phyloP scores from a whole-genome alignment of 148 eudicot genomes.

The Vaccinium myrtillus region DNA sequence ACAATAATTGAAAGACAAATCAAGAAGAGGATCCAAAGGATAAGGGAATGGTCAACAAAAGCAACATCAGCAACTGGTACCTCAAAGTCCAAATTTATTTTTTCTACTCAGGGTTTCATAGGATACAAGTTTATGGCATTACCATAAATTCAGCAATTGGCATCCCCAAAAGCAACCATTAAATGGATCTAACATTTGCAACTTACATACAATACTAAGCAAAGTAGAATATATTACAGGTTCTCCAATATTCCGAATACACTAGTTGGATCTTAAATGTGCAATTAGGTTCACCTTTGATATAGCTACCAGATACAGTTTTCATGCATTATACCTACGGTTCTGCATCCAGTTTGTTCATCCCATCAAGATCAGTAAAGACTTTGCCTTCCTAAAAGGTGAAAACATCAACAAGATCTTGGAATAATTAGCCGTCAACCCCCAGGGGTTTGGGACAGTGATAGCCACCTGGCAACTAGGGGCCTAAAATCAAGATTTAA shows the following conservation, averaged over 20 bases:
- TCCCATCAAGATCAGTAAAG: not conserved
- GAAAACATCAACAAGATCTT: not conserved
- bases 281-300: not conserved
- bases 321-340: not conserved
- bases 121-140: not conserved
- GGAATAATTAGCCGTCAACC: no score
- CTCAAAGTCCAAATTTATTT: not conserved
- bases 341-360: not conserved
- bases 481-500: no score
- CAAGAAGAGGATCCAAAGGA: slow-evolving; percentile 9
- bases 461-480: no score
- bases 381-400: not conserved
- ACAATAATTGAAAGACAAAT: not conserved
- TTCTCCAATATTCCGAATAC: not conserved
- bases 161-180: not conserved
- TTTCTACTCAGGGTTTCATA: not conserved
- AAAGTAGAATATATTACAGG: not conserved
- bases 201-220: not conserved
- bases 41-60: not conserved
- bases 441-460: no score
- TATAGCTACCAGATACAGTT: not conserved
- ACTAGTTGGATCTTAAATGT: not conserved
- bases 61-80: not conserved
- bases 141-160: not conserved
- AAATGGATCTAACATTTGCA: not conserved